Evolutionary conservation across 352 stramenopile genomes (phyloP).

Genomic region (Halophytophthora batemanensis): DNA sequence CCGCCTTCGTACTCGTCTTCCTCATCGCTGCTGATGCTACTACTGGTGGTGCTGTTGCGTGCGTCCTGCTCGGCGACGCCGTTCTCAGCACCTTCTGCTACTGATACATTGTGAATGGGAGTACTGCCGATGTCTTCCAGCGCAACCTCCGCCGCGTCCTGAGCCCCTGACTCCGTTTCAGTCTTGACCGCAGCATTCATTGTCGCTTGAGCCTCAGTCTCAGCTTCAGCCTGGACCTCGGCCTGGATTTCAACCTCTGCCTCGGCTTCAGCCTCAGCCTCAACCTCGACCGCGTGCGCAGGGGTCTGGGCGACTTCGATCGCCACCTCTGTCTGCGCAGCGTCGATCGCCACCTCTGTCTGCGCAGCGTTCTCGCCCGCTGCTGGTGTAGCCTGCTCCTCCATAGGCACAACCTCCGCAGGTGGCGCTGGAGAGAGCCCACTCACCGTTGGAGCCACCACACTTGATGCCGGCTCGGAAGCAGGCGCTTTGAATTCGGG

Average conservation of each 20-base stretch:
- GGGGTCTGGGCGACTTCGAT: slow-evolving; percentile 35
- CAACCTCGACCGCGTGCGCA: slow-evolving; percentile 16
- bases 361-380: slow-evolving; percentile 30
- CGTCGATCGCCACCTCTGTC: slow-evolving; percentile 35
- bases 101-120: slow-evolving; percentile 52
- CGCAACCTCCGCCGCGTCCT: slow-evolving; percentile 20
- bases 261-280: too few relatives aligned
- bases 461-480: slow-evolving; percentile 17
- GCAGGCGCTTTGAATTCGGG: slow-evolving; percentile 12
- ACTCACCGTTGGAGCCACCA: slow-evolving; percentile 13
- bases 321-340: slow-evolving; percentile 31
- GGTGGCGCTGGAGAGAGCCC: slow-evolving; percentile 17
- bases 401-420: slow-evolving; percentile 15
- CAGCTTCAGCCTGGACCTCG: too few relatives aligned
- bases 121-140: slow-evolving; percentile 37
- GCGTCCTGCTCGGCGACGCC: slow-evolving; percentile 21
- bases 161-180: neutral
- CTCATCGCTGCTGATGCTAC: slow-evolving; percentile 20
- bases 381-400: slow-evolving; percentile 3
- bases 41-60: slow-evolving; percentile 29
- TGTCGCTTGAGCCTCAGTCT: too few relatives aligned
- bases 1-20: slow-evolving; percentile 20
- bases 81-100: slow-evolving; percentile 21
- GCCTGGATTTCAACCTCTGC: too few relatives aligned
- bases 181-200: too few relatives aligned